Evolutionary conservation across 495 filamentous ascomycete species (phyloP), one percentile per base, ranked within the genome.

Genomic region (Penicillium cataractarum): DNA sequence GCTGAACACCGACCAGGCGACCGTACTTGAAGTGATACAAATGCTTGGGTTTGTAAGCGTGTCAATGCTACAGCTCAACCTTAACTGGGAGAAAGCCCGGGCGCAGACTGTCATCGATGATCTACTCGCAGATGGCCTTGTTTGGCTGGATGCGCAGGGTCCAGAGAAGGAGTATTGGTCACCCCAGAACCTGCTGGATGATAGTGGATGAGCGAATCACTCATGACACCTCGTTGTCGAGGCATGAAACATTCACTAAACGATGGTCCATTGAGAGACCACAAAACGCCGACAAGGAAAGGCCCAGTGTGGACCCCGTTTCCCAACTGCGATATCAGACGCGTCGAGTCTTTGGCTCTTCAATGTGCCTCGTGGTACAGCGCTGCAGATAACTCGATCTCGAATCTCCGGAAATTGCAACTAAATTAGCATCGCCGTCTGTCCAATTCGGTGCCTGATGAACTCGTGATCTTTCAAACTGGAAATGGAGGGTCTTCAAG

Each of bases 101-200:
- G 91, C 93, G 21, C 85, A 90, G 70, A 97, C 96, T 0, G 93
- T 93, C 4, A 80, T 98, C 24, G 91, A 97, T 35, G 95, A 99
- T 75, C 74, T 99, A 24, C 74, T 97, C n/a, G 87, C 88, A 6
- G 94, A 97, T 70, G 91, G 91, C 26, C 84, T 99, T 74, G 90
- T 98, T 19, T 99, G 95, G 95, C 85, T 98, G 7, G 95, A 99
- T 76, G 84, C 82, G 52, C 93, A 98, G 75, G 87, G 85, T 19
- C 81, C 83, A 8, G 93, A 98, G 78, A 92, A 87, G 68, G 95
- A 98, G 76, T 99, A 97, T 70, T 99, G 95, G 96, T 93, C 90
- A 55, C 96, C 95, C 26, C 78, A 80, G 50, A 75, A 74, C 55
- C 69, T 82, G 12, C 60, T 82, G 10, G 77, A 70, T 55, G 78